Evolutionary conservation across 805 yeast species (phyloP).

Genomic region (Sugiyamaella qingdaonensis): DNA sequence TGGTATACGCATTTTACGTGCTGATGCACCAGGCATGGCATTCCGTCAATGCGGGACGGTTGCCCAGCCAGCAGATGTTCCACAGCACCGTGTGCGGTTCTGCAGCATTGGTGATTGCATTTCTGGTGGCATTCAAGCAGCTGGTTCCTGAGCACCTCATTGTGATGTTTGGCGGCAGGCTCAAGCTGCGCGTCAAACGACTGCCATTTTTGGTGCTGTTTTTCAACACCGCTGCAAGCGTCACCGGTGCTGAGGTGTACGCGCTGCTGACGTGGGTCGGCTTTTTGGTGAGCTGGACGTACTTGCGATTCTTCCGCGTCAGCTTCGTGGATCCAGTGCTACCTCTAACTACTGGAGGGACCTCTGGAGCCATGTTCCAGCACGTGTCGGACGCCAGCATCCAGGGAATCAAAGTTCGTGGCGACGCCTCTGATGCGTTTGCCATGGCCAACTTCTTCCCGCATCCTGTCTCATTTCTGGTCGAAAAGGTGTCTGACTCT

Average conservation of each 20-base stretch:
- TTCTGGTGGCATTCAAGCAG: conserved; percentile 63
- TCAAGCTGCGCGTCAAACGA: conserved; percentile 42
- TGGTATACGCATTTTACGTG: conserved; percentile 32
- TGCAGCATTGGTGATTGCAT: conserved; percentile 52
- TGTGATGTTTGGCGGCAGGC: conserved; percentile 43
- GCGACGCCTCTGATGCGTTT: conserved; percentile 90
- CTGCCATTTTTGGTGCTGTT: conserved; percentile 39
- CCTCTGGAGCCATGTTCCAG: not conserved
- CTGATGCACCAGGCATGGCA: conserved; percentile 7
- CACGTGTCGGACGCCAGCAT: not conserved
- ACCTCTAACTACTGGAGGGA: conserved; percentile 34
- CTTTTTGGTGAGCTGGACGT: conserved; percentile 68
- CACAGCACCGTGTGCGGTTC: conserved; percentile 51
- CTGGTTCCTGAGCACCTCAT: conserved; percentile 58
- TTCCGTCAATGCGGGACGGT: conserved; percentile 18
- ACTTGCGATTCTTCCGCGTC: conserved; percentile 71
- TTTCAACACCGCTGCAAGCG: conserved; percentile 26
- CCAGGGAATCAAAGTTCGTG: conserved; percentile 42
- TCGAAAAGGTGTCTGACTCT: conserved; percentile 49
- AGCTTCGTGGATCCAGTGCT: conserved; percentile 52
- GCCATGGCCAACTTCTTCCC: conserved; percentile 84
- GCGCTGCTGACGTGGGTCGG: conserved; percentile 33
- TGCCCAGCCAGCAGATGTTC: conserved; percentile 22
- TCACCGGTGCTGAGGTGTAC: conserved; percentile 25
- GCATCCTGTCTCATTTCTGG: conserved; percentile 45